Conservation (phyloP, 2,329 filamentous ascomycete species). For the Trichoderma endophyticum region DNA sequence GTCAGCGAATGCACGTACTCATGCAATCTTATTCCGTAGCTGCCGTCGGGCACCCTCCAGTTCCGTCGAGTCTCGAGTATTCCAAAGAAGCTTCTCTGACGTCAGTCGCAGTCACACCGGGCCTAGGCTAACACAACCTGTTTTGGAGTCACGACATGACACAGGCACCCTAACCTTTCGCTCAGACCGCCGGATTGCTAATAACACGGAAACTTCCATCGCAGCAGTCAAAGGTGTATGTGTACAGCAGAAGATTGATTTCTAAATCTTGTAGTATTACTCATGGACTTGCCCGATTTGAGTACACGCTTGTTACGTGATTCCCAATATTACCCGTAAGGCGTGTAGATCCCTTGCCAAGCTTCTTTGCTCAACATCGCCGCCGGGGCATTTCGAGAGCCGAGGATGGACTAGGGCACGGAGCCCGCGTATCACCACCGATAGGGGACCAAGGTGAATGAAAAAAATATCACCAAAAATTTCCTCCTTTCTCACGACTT, state of each 20-base stretch:
- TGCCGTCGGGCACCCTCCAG: not conserved
- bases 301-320: not conserved
- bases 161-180: not conserved
- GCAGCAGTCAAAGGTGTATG: not conserved
- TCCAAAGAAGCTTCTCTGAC: conserved; percentile 4
- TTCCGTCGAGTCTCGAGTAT: not conserved
- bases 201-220: not conserved
- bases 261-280: not conserved
- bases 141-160: not conserved
- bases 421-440: not conserved
- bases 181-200: not conserved
- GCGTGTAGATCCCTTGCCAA: not conserved
- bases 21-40: conserved; percentile 2
- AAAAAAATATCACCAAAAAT: not conserved
- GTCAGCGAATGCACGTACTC: conserved; percentile 7
- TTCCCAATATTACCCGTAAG: not conserved
- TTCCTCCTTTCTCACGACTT: not conserved
- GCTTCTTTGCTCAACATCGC: not conserved
- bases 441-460: not conserved
- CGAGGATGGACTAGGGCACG: not conserved
- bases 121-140: not conserved
- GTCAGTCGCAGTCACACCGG: not conserved
- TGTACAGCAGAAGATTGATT: not conserved
- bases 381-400: not conserved
- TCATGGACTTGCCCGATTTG: not conserved